Percentiles rank a stretch among this genome's conserved stretches.
These are phyloP conservation scores for Talaromyces funiculosus DNA, from an alignment of 2,329 filamentous ascomycete species.

Conservation along the genomic window DNA sequence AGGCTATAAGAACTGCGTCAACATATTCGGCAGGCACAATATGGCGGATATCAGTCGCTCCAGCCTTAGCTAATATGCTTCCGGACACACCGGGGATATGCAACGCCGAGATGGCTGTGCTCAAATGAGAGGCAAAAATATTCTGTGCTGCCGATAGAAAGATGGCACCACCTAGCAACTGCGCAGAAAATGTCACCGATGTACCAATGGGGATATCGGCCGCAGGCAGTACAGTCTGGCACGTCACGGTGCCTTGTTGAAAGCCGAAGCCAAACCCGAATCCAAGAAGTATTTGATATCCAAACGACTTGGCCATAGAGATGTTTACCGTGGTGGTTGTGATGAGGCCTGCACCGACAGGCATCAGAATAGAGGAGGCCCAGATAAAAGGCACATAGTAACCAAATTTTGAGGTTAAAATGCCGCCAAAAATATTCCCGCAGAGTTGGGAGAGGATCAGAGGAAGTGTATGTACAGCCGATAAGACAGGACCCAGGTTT, in stretches of 20 bases:
- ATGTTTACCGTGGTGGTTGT: constrained; percentile 15
- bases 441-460: neutral
- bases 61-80: constrained; percentile 7
- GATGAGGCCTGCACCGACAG: constrained; percentile 1
- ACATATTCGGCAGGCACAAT: neutral
- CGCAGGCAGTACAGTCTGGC: constrained; percentile 21
- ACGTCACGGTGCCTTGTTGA: constrained; percentile 20
- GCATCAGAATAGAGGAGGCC: neutral
- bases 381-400: neutral
- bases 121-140: constrained; percentile 14
- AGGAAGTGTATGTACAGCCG: neutral
- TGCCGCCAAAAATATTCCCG: neutral
- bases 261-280: constrained; percentile 25
- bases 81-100: neutral
- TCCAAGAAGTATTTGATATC: constrained; percentile 23
- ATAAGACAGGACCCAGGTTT: neutral
- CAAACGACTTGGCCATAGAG: constrained; percentile 23
- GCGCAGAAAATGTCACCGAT: constrained; percentile 23
- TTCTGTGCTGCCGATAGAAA: constrained; percentile 21
- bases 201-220: constrained; percentile 24
- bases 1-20: neutral
- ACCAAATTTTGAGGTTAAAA: neutral
- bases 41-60: constrained; percentile 1
- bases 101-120: neutral
- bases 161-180: constrained; percentile 21